Conservation (phyloP, 2,329 filamentous ascomycete species). For the Apiospora marii region DNA sequence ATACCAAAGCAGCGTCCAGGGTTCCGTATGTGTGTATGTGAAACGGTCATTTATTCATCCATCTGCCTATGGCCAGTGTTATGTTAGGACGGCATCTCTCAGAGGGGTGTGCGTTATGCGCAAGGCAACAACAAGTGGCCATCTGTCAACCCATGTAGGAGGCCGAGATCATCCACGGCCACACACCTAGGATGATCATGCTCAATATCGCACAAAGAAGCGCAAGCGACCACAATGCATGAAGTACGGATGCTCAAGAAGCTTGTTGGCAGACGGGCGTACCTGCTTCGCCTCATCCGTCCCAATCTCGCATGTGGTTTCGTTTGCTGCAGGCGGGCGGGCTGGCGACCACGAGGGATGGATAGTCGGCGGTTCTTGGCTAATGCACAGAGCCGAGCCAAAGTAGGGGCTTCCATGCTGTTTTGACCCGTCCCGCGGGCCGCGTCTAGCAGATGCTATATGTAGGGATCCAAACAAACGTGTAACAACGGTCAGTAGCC, state of each 20-base stretch:
- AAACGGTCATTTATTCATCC: neutral
- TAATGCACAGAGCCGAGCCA: slow-evolving; percentile 24
- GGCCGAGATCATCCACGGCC: no score
- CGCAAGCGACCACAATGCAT: neutral
- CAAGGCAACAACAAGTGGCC: no score
- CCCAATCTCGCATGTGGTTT: slow-evolving; percentile 31
- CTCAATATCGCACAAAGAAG: neutral
- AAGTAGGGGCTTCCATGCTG: neutral
- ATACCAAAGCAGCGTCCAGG: no score
- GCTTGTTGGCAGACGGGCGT: neutral
- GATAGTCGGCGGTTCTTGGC: slow-evolving; percentile 17
- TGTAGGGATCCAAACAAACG: neutral
- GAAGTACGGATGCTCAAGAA: neutral
- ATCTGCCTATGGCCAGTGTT: neutral
- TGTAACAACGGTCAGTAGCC: slow-evolving; percentile 31
- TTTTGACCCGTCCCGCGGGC: slow-evolving; percentile 34
- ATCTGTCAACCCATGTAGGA: no score
- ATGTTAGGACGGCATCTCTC: neutral
- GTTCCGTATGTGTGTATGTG: no score
- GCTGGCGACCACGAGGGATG: slow-evolving; percentile 22
- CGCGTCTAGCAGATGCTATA: slow-evolving; percentile 37
- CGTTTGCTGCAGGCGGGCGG: slow-evolving; percentile 16
- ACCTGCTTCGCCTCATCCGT: slow-evolving; percentile 36
- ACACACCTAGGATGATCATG: no score
- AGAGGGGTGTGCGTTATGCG: neutral